These are phyloP conservation scores for Exserohilum rostratum DNA, from an alignment of 2,329 filamentous ascomycete genomes.

Conservation along the genomic window DNA sequence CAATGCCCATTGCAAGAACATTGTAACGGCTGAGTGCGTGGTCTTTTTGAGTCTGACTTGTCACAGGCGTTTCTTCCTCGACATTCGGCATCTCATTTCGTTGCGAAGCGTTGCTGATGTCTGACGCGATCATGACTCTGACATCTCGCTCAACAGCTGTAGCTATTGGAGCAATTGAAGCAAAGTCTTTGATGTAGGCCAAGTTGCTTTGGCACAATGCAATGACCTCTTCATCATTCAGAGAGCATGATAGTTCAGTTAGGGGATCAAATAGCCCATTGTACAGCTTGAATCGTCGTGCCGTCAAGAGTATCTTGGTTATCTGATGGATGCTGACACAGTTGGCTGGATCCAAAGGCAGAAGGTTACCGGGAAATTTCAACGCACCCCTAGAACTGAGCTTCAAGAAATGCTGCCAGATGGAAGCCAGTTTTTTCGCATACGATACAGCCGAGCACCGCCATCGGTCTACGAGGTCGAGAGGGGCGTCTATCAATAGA, in stretches of 20 bases:
- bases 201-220: not conserved
- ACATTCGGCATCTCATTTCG: not conserved
- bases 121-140: not conserved
- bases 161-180: not conserved
- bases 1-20: not conserved
- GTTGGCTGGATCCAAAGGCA: not conserved
- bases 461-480: not conserved
- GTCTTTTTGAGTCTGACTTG: not conserved
- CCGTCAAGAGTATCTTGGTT: not conserved
- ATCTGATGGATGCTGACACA: not conserved
- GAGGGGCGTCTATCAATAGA: not conserved
- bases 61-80: not conserved
- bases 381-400: not conserved
- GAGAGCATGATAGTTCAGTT: not conserved
- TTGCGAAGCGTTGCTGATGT: too few species aligned
- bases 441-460: not conserved
- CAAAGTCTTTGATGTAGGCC: not conserved
- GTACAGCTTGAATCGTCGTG: not conserved
- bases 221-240: not conserved
- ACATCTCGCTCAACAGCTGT: not conserved
- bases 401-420: not conserved
- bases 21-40: not conserved
- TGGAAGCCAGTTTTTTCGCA: not conserved
- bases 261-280: not conserved
- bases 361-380: not conserved